These are phyloP conservation scores for Alternaria burnsii DNA, from an alignment of 2,329 filamentous ascomycete genomes.

Conservation along the genomic window DNA sequence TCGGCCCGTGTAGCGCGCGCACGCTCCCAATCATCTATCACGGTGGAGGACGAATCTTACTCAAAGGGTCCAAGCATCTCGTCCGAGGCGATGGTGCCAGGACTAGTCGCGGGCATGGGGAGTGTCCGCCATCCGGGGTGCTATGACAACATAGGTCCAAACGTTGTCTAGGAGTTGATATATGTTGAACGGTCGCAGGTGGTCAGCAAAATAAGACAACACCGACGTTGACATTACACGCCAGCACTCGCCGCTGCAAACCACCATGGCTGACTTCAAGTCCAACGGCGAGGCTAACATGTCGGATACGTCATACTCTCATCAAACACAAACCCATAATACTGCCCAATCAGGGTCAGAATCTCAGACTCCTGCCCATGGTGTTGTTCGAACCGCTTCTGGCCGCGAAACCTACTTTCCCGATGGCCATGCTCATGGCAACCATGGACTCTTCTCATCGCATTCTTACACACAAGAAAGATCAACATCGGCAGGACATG, in stretches of 20 bases:
- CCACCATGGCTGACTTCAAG: conserved; percentile 27
- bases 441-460: conserved; percentile 15
- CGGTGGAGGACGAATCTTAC: neutral
- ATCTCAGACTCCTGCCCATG: conserved; percentile 11
- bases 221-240: conserved; percentile 3
- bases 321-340: conserved; percentile 1
- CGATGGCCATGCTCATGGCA: conserved; percentile 29
- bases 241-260: conserved; percentile 5
- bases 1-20: conserved; percentile 1
- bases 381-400: conserved; percentile 33
- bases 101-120: conserved; percentile 5
- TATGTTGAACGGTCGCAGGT: neutral
- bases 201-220: neutral
- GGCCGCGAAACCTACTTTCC: conserved; percentile 42
- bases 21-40: conserved; percentile 1
- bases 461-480: conserved; percentile 9
- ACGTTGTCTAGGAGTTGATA: conserved; percentile 4
- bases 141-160: conserved; percentile 8
- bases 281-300: conserved; percentile 14
- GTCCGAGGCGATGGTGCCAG: conserved; percentile 6
- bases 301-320: conserved; percentile 9
- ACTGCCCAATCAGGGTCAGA: conserved; percentile 1
- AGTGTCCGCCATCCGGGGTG: conserved; percentile 9
- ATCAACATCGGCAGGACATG: neutral
- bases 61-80: neutral